Conservation (phyloP, 805 yeast genomes). For the Pichia thaimueangensis region DNA sequence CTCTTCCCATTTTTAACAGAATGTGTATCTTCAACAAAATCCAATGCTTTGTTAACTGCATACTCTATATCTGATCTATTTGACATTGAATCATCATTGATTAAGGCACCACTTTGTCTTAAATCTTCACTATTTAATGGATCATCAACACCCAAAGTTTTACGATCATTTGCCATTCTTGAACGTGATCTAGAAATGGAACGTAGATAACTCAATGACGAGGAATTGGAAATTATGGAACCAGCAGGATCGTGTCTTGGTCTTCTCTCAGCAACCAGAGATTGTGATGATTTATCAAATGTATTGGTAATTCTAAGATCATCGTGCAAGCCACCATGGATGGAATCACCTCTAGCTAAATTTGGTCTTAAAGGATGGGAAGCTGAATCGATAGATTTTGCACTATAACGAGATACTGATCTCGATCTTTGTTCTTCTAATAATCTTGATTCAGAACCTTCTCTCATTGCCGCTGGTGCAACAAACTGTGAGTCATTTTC, state of each 20-base stretch:
- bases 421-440: slow-evolving; percentile 20
- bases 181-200: slow-evolving; percentile 62
- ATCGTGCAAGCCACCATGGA: slow-evolving; percentile 49
- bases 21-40: slow-evolving; percentile 22
- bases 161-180: slow-evolving; percentile 35
- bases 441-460: slow-evolving; percentile 34
- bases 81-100: slow-evolving; percentile 42
- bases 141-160: slow-evolving; percentile 27
- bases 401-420: slow-evolving; percentile 11
- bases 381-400: background rate
- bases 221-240: slow-evolving; percentile 20
- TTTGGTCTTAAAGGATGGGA: slow-evolving; percentile 40
- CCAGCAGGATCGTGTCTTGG: slow-evolving; percentile 34
- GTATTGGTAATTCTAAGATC: slow-evolving; percentile 19
- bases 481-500: slow-evolving; percentile 34
- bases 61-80: slow-evolving; percentile 43
- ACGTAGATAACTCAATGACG: slow-evolving; percentile 53
- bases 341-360: slow-evolving; percentile 73
- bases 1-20: slow-evolving; percentile 18
- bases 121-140: slow-evolving; percentile 34
- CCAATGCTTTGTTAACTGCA: slow-evolving; percentile 43
- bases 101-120: slow-evolving; percentile 51
- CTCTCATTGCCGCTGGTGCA: slow-evolving; percentile 42
- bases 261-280: slow-evolving; percentile 29
- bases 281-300: slow-evolving; percentile 25